Conservation (phyloP, 75 land plant genomes). For the Cupressus sempervirens region DNA sequence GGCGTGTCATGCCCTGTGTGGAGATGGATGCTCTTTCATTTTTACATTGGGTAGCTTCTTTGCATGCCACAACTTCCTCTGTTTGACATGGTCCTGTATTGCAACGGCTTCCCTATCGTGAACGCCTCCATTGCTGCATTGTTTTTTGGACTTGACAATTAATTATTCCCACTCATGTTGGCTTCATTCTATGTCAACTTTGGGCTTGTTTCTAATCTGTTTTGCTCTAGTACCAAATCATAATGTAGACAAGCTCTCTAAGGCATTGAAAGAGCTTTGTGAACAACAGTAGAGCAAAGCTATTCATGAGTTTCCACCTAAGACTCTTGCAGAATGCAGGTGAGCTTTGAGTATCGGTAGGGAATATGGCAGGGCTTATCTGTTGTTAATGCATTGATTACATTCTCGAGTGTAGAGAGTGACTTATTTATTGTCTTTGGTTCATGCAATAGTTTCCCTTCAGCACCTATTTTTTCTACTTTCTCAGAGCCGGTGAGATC, state of each 20-base stretch:
- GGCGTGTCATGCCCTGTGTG: too few relatives aligned
- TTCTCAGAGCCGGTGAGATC: slow-evolving; percentile 87
- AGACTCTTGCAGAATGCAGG: slow-evolving; percentile 75
- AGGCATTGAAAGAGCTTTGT: slow-evolving; percentile 62
- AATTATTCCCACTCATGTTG: slow-evolving; percentile 24
- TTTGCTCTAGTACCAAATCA: slow-evolving; percentile 81
- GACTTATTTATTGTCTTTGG: slow-evolving; percentile 82
- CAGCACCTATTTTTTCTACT: slow-evolving; percentile 73
- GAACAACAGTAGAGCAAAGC: slow-evolving; percentile 79
- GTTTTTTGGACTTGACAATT: slow-evolving; percentile 18
- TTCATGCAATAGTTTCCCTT: slow-evolving; percentile 70
- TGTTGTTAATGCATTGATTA: slow-evolving; percentile 63
- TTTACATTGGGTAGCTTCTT: too few relatives aligned
- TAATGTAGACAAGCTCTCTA: slow-evolving; percentile 74
- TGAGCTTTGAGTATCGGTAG: slow-evolving; percentile 82
- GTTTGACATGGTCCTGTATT: too few relatives aligned
- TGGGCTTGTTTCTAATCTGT: slow-evolving; percentile 50
- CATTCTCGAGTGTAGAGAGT: slow-evolving; percentile 82
- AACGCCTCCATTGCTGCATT: too few relatives aligned
- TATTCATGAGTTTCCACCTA: slow-evolving; percentile 74
- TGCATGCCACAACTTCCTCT: too few relatives aligned
- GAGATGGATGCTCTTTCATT: too few relatives aligned
- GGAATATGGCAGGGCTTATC: slow-evolving; percentile 59
- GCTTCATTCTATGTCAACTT: slow-evolving; percentile 27
- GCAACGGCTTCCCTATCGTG: too few relatives aligned